Percentiles rank a stretch among this genome's conserved stretches.
These are phyloP conservation scores for Salvia miltiorrhiza DNA, from an alignment of 257 asterid species.

Conservation along the genomic window DNA sequence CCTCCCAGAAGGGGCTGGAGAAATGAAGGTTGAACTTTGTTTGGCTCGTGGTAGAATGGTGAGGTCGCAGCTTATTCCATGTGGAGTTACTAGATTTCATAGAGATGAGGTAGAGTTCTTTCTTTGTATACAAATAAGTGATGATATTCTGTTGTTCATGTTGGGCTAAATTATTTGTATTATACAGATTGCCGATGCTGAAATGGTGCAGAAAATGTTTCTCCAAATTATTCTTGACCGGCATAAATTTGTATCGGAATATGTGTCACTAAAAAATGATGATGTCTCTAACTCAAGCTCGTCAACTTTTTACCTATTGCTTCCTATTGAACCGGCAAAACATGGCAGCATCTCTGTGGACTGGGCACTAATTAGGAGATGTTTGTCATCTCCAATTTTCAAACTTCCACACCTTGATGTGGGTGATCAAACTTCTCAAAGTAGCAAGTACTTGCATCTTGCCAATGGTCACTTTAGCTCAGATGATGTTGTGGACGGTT, in stretches of 20 bases:
- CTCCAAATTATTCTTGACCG: conserved; percentile 82
- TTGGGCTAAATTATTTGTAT: conserved; percentile 19
- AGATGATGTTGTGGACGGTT: conserved; percentile 64
- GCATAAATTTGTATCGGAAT: conserved; percentile 52
- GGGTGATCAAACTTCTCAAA: conserved; percentile 35
- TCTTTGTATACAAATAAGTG: conserved; percentile 20
- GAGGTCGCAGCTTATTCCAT: conserved; percentile 60
- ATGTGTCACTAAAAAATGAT: conserved; percentile 50
- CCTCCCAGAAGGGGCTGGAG: conserved; percentile 80
- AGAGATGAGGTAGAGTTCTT: conserved; percentile 56
- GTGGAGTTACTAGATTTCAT: conserved; percentile 56
- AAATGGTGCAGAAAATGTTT: conserved; percentile 74
- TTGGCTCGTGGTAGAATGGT: conserved; percentile 92
- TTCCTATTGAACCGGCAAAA: conserved; percentile 54
- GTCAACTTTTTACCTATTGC: conserved; percentile 71
- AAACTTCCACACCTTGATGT: conserved; percentile 30
- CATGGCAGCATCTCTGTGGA: conserved; percentile 59
- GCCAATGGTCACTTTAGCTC: conserved; percentile 58
- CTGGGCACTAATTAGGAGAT: conserved; percentile 72
- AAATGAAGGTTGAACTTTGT: conserved; percentile 75
- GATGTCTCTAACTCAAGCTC: conserved; percentile 38
- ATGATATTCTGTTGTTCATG: conserved; percentile 11
- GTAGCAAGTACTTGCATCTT: conserved; percentile 49
- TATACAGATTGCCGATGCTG: conserved; percentile 69
- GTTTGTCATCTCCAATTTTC: conserved; percentile 84